Base-by-base conservation (phyloP, 306 rosid genomes). In the Rosa persica region DNA sequence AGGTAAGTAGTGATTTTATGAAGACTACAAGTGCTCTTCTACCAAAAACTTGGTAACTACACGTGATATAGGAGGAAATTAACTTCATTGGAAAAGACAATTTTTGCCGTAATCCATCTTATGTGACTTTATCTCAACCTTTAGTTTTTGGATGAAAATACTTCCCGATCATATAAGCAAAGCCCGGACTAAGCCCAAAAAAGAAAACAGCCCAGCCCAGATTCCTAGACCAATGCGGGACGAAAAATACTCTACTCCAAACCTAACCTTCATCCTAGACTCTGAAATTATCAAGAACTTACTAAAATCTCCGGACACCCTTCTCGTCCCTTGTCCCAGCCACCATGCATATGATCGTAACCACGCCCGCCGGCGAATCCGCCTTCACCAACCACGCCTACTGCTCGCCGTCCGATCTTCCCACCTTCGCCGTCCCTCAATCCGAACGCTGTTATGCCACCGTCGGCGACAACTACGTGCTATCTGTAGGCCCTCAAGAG, bases 401-500 rank as follows among this genome's bases (percentile, higher is more conserved):
- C 89, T 90, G 96, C 82, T 87, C 90, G 38, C 65, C 88, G 74
- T 70, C 91, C 77, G 98, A 95, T 84, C 91, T 95, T 34, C 88
- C 77, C 40, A 74, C 61, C 44, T 95, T 89, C 84, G 89, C 93
- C 60, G 89, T 81, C 72, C 89, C 82, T 87, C 80, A 82, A 34
- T 86, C 90, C 85, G 55, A 19, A 46, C 46, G 96, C 93, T 25
- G 70, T 72, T 42, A 11, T 4, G 70, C 70, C 46, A 38, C 70
- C 6, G 46, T 95, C 60, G 93, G 79, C 71, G 95, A 89, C 72
- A 84, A 88, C 17, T 87, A 87, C 80, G 93, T 91, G 62, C 93
- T 91, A 75, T 77, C 97, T 64, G 78, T 95, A 51, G 91, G 97
- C 72, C 78, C 89, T 78, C 97, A 95, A 58, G 91, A 82, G 62